phyloP scores from a whole-genome alignment of 2,329 filamentous ascomycete species.

The Colletotrichum zoysiae region DNA sequence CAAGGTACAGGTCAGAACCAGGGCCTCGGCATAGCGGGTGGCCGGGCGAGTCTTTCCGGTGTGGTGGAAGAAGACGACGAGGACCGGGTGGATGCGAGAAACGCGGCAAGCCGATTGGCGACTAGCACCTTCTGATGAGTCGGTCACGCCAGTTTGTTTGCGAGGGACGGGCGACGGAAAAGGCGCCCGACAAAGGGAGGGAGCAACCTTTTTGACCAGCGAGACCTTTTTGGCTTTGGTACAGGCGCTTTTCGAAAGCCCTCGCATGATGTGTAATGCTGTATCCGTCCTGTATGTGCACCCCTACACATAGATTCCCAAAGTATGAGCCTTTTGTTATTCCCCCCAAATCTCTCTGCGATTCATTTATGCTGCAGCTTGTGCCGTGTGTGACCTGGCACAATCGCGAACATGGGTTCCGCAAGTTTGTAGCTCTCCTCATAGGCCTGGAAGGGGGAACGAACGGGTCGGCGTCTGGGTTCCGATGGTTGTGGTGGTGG shows the following conservation, averaged over 20 bases:
- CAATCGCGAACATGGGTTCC: neutral
- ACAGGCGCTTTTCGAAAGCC: slow-evolving; percentile 18
- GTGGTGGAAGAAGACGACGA: slow-evolving; percentile 87
- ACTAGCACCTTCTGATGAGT: slow-evolving; percentile 85
- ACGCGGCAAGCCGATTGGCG: slow-evolving; percentile 92
- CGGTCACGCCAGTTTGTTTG: slow-evolving; percentile 3
- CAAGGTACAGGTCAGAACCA: slow-evolving; percentile 50
- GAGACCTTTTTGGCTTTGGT: slow-evolving; percentile 22
- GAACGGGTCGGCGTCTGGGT: neutral
- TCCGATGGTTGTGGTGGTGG: neutral
- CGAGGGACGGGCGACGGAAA: slow-evolving; percentile 27
- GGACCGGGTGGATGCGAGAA: slow-evolving; percentile 93
- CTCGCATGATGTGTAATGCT: slow-evolving; percentile 42
- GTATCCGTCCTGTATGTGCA: slow-evolving; percentile 39
- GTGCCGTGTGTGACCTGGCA: neutral
- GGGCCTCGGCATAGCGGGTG: slow-evolving; percentile 54
- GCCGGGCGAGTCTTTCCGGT: slow-evolving; percentile 66
- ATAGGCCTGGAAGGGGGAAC: neutral
- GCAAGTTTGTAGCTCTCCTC: neutral
- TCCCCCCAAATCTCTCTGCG: neutral
- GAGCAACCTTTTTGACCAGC: slow-evolving; percentile 20
- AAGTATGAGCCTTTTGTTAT: slow-evolving; percentile 39
- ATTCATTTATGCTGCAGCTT: neutral
- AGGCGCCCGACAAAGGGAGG: slow-evolving; percentile 8
- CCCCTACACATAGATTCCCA: slow-evolving; percentile 41